Base-by-base conservation (phyloP, 73 alveolate species). In the Tetrahymena borealis region DNA sequence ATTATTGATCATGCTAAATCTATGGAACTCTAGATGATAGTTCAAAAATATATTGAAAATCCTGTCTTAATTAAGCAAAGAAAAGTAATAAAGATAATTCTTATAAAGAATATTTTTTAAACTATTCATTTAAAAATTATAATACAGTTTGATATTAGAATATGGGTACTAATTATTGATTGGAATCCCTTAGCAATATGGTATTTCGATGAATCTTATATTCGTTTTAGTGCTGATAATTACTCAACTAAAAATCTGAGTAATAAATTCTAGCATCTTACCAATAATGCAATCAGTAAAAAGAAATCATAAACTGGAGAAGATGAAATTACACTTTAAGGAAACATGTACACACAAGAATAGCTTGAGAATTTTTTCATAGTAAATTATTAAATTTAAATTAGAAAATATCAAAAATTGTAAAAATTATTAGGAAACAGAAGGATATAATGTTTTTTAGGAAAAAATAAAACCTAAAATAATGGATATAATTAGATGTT, bases 311-410 rank as follows among this genome's bases (percentile, higher is more conserved):
- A 96, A 40, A 94, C 94, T 43, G 94, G 95, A 78, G 90, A 91
- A 77, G 91, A 97, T 42, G 98, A 97, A 31, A 98, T 98, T 8
- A 98, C 85, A 24, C 10, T 60, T 15, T 93, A 96, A 90, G 99
- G 99, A n/a, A 98, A 98, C 93, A 99, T 99, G 99, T 98, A 99
- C 99, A 95, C 92, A 91, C 91, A 91, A 39, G 99, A 97, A 24
- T 96, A 97, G 92, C 96, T 98, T 91, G 96, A 94, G 32, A 96
- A 95, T 32, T 97, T 95, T 91, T 95, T 98, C 36, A 90, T 33
- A 28, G 97, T 91, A 94, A 28, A 11, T n/a, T 33, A 15, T 28
- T 78, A 13, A 33, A 31, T 32, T 78, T 79, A 77, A 85, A 79
- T 33, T 93, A 40, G 38, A 38, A 38, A 79, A 32, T 39, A 77